These are phyloP conservation scores for Taxillus chinensis DNA, from an alignment of 164 flowering plant species.

Conservation along the genomic window DNA sequence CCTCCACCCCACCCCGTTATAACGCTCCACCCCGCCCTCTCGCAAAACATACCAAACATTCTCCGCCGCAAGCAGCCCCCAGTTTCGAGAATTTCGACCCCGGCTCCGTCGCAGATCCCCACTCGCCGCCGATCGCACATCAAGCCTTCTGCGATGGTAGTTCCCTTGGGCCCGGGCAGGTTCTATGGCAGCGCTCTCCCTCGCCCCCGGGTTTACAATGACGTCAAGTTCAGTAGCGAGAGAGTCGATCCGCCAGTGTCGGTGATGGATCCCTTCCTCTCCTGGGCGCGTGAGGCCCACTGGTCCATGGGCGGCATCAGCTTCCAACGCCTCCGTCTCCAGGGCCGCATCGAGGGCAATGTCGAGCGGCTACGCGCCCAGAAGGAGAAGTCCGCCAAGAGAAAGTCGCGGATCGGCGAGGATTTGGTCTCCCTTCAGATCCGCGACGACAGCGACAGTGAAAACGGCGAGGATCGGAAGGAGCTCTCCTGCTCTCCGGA, in stretches of 20 bases:
- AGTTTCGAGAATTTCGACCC: too few relatives aligned
- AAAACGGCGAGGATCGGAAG: background rate
- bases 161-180: constrained; percentile 57
- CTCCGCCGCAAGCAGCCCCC: too few relatives aligned
- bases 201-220: constrained; percentile 63
- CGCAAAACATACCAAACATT: background rate
- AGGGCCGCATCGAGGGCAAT: constrained; percentile 80
- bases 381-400: constrained; percentile 22
- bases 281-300: constrained; percentile 88
- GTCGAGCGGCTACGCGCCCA: constrained; percentile 39
- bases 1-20: too few relatives aligned
- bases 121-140: too few relatives aligned
- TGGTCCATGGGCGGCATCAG: constrained; percentile 96
- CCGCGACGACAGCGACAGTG: background rate
- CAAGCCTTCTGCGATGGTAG: constrained; percentile 33
- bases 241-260: constrained; percentile 71
- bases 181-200: constrained; percentile 92
- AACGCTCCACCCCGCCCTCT: background rate
- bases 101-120: background rate
- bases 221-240: constrained; percentile 36
- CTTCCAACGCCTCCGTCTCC: constrained; percentile 58
- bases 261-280: constrained; percentile 51
- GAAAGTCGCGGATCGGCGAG: background rate
- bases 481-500: constrained; percentile 3
- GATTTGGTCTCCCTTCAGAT: background rate